Evolutionary conservation across 768 basidiomycete genomes (phyloP), one percentile per base, ranked within the genome.

Genomic region (Xerocomellus chrysenteron): DNA sequence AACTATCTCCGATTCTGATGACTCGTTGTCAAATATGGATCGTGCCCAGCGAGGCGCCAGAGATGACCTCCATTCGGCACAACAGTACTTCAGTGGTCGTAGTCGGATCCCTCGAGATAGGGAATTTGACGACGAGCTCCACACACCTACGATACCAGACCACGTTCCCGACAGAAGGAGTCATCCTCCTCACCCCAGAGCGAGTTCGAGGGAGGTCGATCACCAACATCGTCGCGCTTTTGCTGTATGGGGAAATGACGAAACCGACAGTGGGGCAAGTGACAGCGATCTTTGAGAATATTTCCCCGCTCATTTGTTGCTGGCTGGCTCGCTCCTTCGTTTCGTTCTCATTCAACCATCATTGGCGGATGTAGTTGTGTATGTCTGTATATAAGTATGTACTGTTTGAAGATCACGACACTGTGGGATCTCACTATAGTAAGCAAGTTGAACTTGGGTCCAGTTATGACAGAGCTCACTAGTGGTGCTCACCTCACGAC

Each of bases 171-270:
- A 63, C 24, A 61, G 56, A 42, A 64, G 57, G 39, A 47, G 28
- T 3, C 50, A 60, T 42, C 35, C 55, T 42, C 32, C 55, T 48
- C 64, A 63, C 2, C 32, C 47, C 21, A 54, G 61, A 50, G 51
- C n/a, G 5, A 58, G 36, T 40, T 44, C 46, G 41, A 65, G 28
- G 48, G 73, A 68, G 32, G 54, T 54, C 28, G 67, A 69, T 19
- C 65, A 64, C 36, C 67, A 71, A 28, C 66, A 68, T 32, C 79
- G 70, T 45, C 76, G 83, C 36, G 86, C 88, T 9, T 94, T 94
- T 65, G 92, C 92, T 19, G 89, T 90, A 12, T 91, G 85, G 83
- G 92, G 92, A 1, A 87, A 91, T 40, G 92, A 94, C 66, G 92
- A 93, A 71, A 92, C 88, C 53, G 92, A 94, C 62, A 90, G 88